Conservation (phyloP, 2,329 filamentous ascomycete species). For the Epichloe brachyelytri region DNA sequence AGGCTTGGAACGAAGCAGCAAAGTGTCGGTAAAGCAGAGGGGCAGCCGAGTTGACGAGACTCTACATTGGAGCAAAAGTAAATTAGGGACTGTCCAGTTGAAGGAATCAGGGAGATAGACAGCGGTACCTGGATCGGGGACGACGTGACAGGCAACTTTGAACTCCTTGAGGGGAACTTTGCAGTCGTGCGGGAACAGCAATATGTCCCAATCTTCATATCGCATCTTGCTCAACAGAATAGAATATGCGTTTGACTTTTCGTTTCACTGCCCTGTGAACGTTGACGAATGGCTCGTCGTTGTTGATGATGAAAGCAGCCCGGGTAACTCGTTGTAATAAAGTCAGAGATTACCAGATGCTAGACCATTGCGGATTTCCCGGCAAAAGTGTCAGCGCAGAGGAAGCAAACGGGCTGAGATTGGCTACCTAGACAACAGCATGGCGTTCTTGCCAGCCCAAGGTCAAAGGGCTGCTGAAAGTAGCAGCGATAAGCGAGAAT, state of each 20-base stretch:
- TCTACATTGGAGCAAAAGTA: constrained; percentile 24
- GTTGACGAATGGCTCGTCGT: background rate
- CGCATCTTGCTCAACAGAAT: constrained; percentile 45
- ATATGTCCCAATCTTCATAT: constrained; percentile 76
- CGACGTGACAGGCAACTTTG: constrained; percentile 61
- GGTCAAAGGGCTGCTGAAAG: background rate
- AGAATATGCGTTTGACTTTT: background rate
- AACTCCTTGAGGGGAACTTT: constrained; percentile 71
- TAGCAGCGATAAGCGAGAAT: constrained; percentile 6
- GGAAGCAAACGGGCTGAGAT: background rate
- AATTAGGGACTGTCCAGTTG: background rate
- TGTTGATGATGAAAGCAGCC: background rate
- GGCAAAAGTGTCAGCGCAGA: background rate
- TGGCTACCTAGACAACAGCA: background rate
- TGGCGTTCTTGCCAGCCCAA: constrained; percentile 4
- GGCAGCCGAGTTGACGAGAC: constrained; percentile 35
- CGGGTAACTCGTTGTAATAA: background rate
- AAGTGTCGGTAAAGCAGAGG: constrained; percentile 47
- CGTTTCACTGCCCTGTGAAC: background rate
- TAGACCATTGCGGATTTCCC: background rate
- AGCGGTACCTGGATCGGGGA: constrained; percentile 33
- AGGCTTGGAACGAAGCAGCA: constrained; percentile 61
- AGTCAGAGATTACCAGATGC: background rate
- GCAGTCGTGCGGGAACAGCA: constrained; percentile 58
- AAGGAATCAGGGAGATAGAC: background rate